Evolutionary conservation across 1,139 yeast genomes (phyloP).

Genomic region (Geotrichum citri-aurantii): DNA sequence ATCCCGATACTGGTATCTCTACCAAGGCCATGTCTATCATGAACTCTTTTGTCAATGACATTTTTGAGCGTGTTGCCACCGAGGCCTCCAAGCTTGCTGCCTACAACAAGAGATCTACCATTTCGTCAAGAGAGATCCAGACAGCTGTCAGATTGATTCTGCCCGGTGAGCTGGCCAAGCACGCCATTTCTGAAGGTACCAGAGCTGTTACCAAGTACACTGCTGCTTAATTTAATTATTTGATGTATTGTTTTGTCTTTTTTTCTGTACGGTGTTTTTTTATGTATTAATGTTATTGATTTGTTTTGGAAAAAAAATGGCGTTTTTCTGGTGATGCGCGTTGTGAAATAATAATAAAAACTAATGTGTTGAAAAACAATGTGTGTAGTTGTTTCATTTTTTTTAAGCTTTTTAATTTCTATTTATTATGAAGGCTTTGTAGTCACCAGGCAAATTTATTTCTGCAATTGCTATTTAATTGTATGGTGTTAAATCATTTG

Average conservation of each 20-base stretch:
- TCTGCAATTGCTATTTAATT: too few species aligned
- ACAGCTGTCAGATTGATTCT: conserved; percentile 98
- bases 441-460: too few species aligned
- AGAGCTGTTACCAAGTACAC: conserved; percentile 99
- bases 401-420: too few species aligned
- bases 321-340: background rate
- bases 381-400: too few species aligned
- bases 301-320: background rate
- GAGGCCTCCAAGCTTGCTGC: conserved; percentile 99
- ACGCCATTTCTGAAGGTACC: conserved; percentile 98
- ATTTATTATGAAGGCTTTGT: too few species aligned
- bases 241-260: background rate
- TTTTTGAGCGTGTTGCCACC: conserved; percentile 58
- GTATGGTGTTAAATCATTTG: too few species aligned
- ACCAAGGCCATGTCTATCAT: conserved; percentile 98
- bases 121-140: conserved; percentile 98
- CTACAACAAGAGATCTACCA: conserved; percentile 98
- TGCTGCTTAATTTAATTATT: conserved; percentile 40
- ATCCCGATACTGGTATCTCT: conserved; percentile 99
- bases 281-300: conserved; percentile 9
- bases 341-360: background rate
- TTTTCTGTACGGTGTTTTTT: conserved; percentile 4
- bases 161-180: conserved; percentile 99
- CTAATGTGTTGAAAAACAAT: too few species aligned
- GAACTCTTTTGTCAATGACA: conserved; percentile 97